phyloP scores from a whole-genome alignment of 2,329 filamentous ascomycete genomes.

The Xylariaceae sp. region DNA sequence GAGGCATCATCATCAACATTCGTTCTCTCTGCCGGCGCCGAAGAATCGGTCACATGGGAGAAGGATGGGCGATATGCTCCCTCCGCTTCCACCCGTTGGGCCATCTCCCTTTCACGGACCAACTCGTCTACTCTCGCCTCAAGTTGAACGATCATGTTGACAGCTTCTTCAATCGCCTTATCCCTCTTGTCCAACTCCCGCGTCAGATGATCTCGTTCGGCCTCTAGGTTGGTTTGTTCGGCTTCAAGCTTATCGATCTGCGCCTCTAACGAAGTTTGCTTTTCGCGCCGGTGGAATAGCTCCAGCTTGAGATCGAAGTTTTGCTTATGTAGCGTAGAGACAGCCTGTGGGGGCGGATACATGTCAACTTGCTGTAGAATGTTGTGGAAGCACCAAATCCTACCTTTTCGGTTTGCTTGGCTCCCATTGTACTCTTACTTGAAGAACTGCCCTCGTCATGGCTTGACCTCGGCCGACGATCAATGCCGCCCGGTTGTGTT shows the following conservation, averaged over 20 bases:
- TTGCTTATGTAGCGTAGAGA: conserved; percentile 68
- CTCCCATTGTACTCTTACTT: conserved; percentile 54
- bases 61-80: conserved; percentile 33
- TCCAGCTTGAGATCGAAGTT: conserved; percentile 76
- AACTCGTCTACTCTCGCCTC: conserved; percentile 57
- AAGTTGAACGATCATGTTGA: conserved; percentile 63
- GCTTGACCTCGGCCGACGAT: conserved; percentile 42
- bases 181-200: conserved; percentile 64
- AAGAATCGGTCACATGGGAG: conserved; percentile 26
- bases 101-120: conserved; percentile 50
- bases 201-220: conserved; percentile 56
- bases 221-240: conserved; percentile 50
- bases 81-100: conserved; percentile 46
- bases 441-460: conserved; percentile 36
- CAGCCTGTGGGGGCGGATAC: conserved; percentile 41
- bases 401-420: conserved; percentile 67
- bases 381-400: too few species aligned
- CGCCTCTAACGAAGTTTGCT: conserved; percentile 56
- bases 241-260: conserved; percentile 52
- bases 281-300: conserved; percentile 64
- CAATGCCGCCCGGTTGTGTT: conserved; percentile 30
- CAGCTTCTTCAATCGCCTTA: conserved; percentile 66
- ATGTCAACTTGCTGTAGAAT: too few species aligned
- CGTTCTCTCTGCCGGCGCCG: conserved; percentile 4
- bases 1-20: conserved; percentile 16